Conservation (phyloP, 768 basidiomycete species). For the Psilocybe azurescens region DNA sequence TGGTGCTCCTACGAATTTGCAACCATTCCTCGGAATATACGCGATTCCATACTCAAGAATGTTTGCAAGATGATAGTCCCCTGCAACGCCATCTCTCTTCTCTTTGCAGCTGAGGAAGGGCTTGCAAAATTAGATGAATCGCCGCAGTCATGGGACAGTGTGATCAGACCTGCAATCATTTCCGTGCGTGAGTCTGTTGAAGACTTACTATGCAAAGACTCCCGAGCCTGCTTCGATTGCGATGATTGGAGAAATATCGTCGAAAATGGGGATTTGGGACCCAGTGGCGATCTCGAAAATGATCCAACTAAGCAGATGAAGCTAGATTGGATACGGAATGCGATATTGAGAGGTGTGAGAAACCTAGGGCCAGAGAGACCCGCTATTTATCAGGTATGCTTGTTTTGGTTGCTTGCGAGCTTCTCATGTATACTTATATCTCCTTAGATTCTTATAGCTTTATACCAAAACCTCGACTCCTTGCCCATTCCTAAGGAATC, state of each 20-base stretch:
- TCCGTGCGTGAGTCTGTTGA: background rate
- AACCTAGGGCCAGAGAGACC: background rate
- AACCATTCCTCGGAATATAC: background rate
- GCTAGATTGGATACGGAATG: background rate
- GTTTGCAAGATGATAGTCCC: background rate
- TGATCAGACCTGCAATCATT: background rate
- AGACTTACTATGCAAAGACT: background rate
- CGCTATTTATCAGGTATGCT: background rate
- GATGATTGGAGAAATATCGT: background rate
- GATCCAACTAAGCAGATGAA: background rate
- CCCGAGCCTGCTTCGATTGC: background rate
- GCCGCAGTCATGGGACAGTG: background rate
- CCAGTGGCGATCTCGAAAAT: background rate
- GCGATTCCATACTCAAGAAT: background rate
- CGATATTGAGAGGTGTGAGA: background rate
- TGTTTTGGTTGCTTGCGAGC: background rate
- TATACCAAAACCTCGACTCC: background rate
- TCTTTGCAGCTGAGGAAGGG: background rate
- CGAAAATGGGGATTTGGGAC: background rate
- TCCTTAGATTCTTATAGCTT: background rate
- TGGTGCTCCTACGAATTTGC: slow-evolving; percentile 6
- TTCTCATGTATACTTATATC: background rate
- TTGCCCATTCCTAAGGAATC: background rate
- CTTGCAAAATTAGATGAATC: background rate
- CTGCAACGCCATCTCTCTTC: background rate